A percentile compares a stretch with the other conserved stretches of the same genome.
These are phyloP conservation scores for Backusella sp. DNA, from an alignment of 192 early-diverging fungal species.

Conservation along the genomic window DNA sequence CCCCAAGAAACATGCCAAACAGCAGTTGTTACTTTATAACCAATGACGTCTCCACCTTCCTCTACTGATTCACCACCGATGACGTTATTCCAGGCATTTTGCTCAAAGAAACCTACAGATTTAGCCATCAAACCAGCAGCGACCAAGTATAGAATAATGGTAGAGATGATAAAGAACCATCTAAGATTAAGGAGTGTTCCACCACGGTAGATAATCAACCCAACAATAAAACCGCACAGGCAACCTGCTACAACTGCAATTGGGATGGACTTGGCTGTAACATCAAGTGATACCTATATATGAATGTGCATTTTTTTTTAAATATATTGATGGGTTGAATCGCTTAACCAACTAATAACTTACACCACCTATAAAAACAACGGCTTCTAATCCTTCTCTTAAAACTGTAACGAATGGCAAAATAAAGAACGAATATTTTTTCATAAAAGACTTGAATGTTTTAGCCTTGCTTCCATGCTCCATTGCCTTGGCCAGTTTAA, in stretches of 20 bases:
- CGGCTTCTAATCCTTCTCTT: conserved; percentile 87
- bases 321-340: not conserved
- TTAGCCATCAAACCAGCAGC: conserved; percentile 78
- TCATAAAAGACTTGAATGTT: conserved; percentile 38
- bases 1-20: conserved; percentile 29
- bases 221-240: conserved; percentile 63
- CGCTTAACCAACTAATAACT: conserved; percentile 13
- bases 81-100: conserved; percentile 59
- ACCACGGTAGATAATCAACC: conserved; percentile 72
- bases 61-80: conserved; percentile 69
- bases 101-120: conserved; percentile 65
- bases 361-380: conserved; percentile 89
- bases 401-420: conserved; percentile 85
- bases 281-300: conserved; percentile 58
- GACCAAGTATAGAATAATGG: conserved; percentile 75
- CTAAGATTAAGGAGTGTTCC: conserved; percentile 68
- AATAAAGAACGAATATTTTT: conserved; percentile 72
- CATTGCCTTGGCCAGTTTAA: conserved; percentile 39
- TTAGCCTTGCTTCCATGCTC: conserved; percentile 18
- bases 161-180: conserved; percentile 76
- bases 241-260: conserved; percentile 76
- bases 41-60: conserved; percentile 43
- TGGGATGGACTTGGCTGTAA: conserved; percentile 68
- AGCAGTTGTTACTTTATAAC: conserved; percentile 31
- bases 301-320: not conserved